These are phyloP conservation scores for Lolium rigidum DNA, from an alignment of 176 grass and related monocot genomes.

Conservation along the genomic window DNA sequence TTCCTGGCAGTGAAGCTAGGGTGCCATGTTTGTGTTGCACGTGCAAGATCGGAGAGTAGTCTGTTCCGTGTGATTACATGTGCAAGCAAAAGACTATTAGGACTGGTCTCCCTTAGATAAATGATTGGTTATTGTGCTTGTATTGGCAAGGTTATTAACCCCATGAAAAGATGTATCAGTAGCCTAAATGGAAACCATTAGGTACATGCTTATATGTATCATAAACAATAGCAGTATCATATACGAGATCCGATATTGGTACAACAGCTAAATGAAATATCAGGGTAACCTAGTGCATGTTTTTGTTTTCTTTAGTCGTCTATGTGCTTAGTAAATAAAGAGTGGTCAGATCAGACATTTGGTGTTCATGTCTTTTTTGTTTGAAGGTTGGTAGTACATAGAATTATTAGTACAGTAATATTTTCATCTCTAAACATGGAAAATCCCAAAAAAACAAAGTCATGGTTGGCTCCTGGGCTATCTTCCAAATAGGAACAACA, in stretches of 20 bases:
- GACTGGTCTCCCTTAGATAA: background rate
- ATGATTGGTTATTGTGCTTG: background rate
- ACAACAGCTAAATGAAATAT: background rate
- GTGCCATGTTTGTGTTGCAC: background rate
- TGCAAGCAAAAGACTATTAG: background rate
- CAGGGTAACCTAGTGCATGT: background rate
- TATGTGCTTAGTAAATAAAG: background rate
- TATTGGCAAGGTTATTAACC: background rate
- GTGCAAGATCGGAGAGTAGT: background rate
- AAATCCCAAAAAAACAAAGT: background rate
- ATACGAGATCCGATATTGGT: background rate
- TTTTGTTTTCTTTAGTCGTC: background rate
- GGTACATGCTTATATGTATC: background rate
- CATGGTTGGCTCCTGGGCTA: background rate
- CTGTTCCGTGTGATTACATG: background rate
- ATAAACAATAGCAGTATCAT: background rate
- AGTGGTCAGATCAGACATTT: background rate
- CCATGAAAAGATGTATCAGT: background rate
- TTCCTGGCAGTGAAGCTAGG: background rate
- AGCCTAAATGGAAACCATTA: background rate
- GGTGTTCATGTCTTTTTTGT: too few relatives aligned
- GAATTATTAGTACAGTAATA: background rate
- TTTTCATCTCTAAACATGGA: slow-evolving; percentile 3
- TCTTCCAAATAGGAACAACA: slow-evolving; percentile 2
- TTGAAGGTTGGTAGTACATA: too few relatives aligned